These are phyloP conservation scores for Pythium oligandrum DNA, from an alignment of 352 stramenopile species.

Conservation along the genomic window DNA sequence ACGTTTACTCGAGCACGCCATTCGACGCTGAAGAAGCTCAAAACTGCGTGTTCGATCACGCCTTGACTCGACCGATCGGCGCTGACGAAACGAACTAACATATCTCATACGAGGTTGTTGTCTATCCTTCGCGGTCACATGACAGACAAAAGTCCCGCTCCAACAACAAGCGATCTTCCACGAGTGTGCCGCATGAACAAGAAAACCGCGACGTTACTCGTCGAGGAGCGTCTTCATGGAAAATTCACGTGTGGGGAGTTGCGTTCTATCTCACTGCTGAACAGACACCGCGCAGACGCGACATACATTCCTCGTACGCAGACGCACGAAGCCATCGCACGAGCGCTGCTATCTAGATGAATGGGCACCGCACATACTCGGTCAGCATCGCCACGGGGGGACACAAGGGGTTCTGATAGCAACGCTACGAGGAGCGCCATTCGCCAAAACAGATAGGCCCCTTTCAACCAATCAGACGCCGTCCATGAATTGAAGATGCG, in stretches of 20 bases:
- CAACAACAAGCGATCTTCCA: constrained; percentile 15
- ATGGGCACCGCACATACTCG: constrained; percentile 54
- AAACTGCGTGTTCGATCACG: too few relatives aligned
- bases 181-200: constrained; percentile 72
- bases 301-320: constrained; percentile 67
- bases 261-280: constrained; percentile 52
- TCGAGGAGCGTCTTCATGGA: constrained; percentile 66
- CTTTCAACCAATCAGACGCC: too few relatives aligned
- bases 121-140: constrained; percentile 55
- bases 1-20: too few relatives aligned
- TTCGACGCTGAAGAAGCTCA: too few relatives aligned
- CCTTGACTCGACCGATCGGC: too few relatives aligned
- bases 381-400: too few relatives aligned
- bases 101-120: background rate
- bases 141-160: too few relatives aligned
- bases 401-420: background rate
- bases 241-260: constrained; percentile 69
- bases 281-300: constrained; percentile 66
- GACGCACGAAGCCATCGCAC: constrained; percentile 83
- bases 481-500: too few relatives aligned
- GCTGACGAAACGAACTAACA: too few relatives aligned
- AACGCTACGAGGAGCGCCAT: background rate
- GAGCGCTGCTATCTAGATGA: constrained; percentile 40
- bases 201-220: constrained; percentile 71
- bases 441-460: too few relatives aligned